Evolutionary conservation across 257 asterid genomes (phyloP).

Genomic region (Misopates orontium): DNA sequence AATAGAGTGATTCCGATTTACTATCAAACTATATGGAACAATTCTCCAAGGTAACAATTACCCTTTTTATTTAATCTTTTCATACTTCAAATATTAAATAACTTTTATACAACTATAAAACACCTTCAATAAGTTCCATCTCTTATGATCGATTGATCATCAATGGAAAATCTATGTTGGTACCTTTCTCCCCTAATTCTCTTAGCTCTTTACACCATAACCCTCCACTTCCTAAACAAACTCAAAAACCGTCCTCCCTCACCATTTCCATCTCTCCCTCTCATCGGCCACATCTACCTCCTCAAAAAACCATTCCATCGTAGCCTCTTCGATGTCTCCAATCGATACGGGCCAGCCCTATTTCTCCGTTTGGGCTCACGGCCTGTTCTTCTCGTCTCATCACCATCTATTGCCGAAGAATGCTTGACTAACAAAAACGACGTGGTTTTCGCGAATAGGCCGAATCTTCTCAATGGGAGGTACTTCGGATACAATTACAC

Average conservation of each 20-base stretch:
- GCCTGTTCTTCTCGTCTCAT: conserved; percentile 58
- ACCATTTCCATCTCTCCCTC: conserved; percentile 63
- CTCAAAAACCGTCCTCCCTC: conserved; percentile 61
- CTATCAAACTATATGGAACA: no score
- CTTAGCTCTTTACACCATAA: conserved; percentile 30
- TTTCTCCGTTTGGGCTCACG: conserved; percentile 60
- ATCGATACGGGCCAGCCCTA: conserved; percentile 55
- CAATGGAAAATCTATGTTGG: conserved; percentile 36
- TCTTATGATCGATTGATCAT: background rate
- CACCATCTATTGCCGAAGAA: conserved; percentile 57
- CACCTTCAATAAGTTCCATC: background rate
- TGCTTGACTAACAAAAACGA: conserved; percentile 65
- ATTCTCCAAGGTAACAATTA: no score
- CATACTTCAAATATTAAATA: no score
- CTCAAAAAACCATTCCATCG: conserved; percentile 55
- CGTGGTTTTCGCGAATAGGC: conserved; percentile 67
- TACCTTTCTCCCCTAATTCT: conserved; percentile 36
- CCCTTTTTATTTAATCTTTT: no score
- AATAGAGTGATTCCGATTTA: no score
- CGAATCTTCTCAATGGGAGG: conserved; percentile 60
- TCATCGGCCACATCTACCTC: conserved; percentile 69
- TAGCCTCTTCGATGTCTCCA: conserved; percentile 46
- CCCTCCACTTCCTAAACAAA: conserved; percentile 36
- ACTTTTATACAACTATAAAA: background rate
- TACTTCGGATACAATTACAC: conserved; percentile 67